Evolutionary conservation across 1,284 basidiomycete genomes (phyloP), one percentile per base, ranked within the genome.

Genomic region (Clitocybe nebularis): DNA sequence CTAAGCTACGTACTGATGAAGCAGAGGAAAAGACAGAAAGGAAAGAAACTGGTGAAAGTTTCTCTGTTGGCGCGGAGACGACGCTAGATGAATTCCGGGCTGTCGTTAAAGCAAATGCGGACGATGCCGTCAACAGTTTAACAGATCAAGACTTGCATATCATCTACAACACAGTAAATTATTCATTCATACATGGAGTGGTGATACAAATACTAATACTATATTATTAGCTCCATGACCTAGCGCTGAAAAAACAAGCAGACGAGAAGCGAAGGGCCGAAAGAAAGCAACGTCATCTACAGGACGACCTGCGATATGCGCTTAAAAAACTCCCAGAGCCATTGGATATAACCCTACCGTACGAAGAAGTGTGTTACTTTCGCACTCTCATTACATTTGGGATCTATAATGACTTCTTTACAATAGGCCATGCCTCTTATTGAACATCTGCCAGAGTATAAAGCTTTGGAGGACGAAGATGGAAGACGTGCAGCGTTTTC

Each of bases 301-400:
- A 96, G 56, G 95, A 99, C 59, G 96, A 99, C 57, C 72, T 99
- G 24, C 86, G 96, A 3, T 97, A 98, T 62, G 96, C 93, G 0
- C 74, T 98, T 49, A 93, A 91, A 67, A 94, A 95, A 58, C 69
- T 95, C 3, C 65, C 88, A 0, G 84, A 93, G 24, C 76, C 88
- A 0, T 65, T 95, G 32, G 87, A 93, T 49, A 57, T 92, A 30
- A 81, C 69, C 17, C 61, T 82, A 46, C 60, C 82, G 0, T 96
- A 85, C 56, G 92, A 95, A 54, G 80, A 87, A 49, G 90, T 89
- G 52, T 45, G 76, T 64, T n/a, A n/a, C n/a, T n/a, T n/a, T n/a
- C n/a, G n/a, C n/a, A n/a, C n/a, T n/a, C n/a, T n/a, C n/a, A n/a
- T n/a, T 21, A n/a, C 20, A 8, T 29, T 13, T 34, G 32, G 48